Conservation (phyloP, 2,329 filamentous ascomycete species). For the Bimuria novae-zelandiae region DNA sequence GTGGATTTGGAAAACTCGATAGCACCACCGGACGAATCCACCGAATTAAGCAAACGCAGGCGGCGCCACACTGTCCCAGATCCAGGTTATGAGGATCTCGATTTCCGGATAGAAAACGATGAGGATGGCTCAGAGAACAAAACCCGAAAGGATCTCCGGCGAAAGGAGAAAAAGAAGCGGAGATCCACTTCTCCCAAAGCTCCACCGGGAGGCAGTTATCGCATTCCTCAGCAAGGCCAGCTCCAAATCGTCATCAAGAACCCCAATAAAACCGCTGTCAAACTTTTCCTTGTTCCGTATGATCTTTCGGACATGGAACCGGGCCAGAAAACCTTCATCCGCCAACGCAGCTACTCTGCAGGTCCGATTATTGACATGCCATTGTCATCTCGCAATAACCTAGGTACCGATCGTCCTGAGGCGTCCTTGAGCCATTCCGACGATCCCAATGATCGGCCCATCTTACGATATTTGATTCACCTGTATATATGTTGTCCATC, state of each 20-base stretch:
- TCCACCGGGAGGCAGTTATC: conserved; percentile 86
- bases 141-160: conserved; percentile 46
- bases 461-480: conserved; percentile 87
- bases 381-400: conserved; percentile 50
- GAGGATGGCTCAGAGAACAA: conserved; percentile 15
- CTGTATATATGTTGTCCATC: conserved; percentile 89
- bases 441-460: conserved; percentile 66
- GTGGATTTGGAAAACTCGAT: conserved; percentile 88
- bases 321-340: conserved; percentile 92
- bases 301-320: conserved; percentile 90
- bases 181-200: conserved; percentile 62
- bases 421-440: conserved; percentile 56
- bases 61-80: conserved; percentile 36
- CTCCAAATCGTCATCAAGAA: conserved; percentile 98
- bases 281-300: conserved; percentile 92
- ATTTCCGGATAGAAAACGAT: conserved; percentile 25
- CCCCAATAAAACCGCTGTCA: conserved; percentile 96
- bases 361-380: conserved; percentile 81
- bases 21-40: conserved; percentile 53
- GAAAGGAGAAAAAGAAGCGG: conserved; percentile 63
- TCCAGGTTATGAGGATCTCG: conserved; percentile 31
- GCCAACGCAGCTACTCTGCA: conserved; percentile 89
- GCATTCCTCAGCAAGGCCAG: conserved; percentile 91
- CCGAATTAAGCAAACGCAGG: conserved; percentile 49
- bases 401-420: conserved; percentile 59